These are phyloP conservation scores for Solanum bulbocastanum DNA, from an alignment of 257 asterid species.

Conservation along the genomic window DNA sequence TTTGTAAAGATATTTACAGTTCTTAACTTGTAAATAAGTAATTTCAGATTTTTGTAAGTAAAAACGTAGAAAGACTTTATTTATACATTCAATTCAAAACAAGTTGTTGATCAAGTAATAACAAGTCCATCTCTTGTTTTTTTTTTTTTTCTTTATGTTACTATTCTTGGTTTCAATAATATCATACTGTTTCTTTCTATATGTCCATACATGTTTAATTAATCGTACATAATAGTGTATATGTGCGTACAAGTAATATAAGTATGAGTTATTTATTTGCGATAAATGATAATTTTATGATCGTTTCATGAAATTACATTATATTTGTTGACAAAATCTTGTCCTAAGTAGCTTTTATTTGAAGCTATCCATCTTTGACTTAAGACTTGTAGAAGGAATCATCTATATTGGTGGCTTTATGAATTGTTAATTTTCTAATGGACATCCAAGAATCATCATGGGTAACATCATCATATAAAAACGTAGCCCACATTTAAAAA, in stretches of 20 bases:
- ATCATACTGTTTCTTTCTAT: neutral
- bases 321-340: neutral
- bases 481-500: conserved; percentile 13
- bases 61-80: neutral
- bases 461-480: conserved; percentile 5
- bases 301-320: neutral
- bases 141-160: no score
- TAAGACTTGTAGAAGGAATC: neutral
- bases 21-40: neutral
- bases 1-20: conserved; percentile 22
- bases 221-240: neutral
- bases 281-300: no score
- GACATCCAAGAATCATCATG: conserved; percentile 46
- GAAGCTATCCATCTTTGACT: conserved; percentile 11
- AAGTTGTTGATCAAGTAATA: neutral
- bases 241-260: no score
- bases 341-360: neutral
- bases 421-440: neutral
- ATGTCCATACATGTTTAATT: neutral
- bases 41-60: neutral
- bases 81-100: neutral
- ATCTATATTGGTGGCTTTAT: conserved; percentile 2
- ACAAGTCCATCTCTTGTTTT: neutral
- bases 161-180: neutral
- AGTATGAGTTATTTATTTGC: no score